These are phyloP conservation scores for Stevia rebaudiana DNA, from an alignment of 140 eudicot species.

Conservation along the genomic window DNA sequence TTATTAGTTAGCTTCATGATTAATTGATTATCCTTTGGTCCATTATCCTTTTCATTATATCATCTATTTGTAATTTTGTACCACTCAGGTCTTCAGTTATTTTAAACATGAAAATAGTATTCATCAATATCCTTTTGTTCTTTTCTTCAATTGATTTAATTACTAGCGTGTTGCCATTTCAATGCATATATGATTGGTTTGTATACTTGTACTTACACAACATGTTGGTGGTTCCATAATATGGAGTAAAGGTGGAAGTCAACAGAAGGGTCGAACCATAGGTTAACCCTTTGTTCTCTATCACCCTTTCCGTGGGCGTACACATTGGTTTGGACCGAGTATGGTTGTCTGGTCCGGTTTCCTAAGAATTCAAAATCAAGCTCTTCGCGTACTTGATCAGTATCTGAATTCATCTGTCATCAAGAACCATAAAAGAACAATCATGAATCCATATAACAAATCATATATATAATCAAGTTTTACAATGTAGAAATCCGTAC, in stretches of 20 bases:
- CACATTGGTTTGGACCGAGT: slow-evolving; percentile 12
- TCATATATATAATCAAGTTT: not conserved
- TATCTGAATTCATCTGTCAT: slow-evolving; percentile 10
- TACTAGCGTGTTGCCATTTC: too few species aligned
- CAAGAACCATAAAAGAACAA: slow-evolving; percentile 2
- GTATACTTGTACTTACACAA: not conserved
- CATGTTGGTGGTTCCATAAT: slow-evolving; percentile 16
- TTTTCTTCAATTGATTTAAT: too few species aligned
- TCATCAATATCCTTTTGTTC: too few species aligned
- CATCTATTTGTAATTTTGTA: too few species aligned
- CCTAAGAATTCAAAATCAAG: slow-evolving; percentile 11
- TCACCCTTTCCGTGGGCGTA: slow-evolving; percentile 11
- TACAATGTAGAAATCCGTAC: slow-evolving; percentile 25
- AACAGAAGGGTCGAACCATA: slow-evolving; percentile 14
- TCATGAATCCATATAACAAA: not conserved
- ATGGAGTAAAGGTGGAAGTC: slow-evolving; percentile 15
- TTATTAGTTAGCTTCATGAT: too few species aligned
- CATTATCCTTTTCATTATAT: too few species aligned
- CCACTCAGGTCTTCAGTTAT: too few species aligned
- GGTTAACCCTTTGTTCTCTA: slow-evolving; percentile 16
- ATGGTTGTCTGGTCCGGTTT: slow-evolving; percentile 9
- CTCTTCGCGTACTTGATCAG: slow-evolving; percentile 8
- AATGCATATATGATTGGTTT: too few species aligned
- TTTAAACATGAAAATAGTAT: too few species aligned
- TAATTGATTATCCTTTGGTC: too few species aligned